A percentile compares a stretch with the other conserved stretches of the same genome.
Evolutionary conservation across 2,329 filamentous ascomycete species (phyloP).

Genomic region (Septoria petroselini): DNA sequence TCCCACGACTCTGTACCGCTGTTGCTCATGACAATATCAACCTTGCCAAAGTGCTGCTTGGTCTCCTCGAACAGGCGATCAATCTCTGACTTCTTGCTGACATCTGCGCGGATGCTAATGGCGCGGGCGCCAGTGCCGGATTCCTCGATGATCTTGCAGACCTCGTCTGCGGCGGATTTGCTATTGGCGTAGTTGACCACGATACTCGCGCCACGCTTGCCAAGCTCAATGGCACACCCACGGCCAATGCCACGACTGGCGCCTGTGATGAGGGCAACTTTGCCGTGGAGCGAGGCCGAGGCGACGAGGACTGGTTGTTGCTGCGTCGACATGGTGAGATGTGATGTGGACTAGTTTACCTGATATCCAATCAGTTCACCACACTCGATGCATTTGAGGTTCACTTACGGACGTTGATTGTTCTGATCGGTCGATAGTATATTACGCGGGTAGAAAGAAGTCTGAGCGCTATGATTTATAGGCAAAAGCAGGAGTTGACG

Average conservation of each 20-base stretch:
- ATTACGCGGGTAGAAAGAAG: not conserved
- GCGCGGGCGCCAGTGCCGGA: constrained; percentile 51
- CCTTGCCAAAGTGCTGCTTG: constrained; percentile 43
- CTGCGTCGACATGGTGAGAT: constrained; percentile 8
- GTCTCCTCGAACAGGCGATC: constrained; percentile 53
- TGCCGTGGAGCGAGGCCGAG: constrained; percentile 51
- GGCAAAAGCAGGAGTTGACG: not conserved
- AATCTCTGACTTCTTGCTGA: constrained; percentile 55
- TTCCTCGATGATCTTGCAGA: constrained; percentile 46
- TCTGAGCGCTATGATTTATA: not conserved
- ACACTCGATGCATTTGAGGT: not conserved
- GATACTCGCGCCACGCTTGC: constrained; percentile 61
- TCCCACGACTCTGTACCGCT: constrained; percentile 64
- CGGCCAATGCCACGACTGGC: constrained; percentile 64
- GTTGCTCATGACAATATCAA: constrained; percentile 54
- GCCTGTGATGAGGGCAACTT: constrained; percentile 62
- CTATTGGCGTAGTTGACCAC: constrained; percentile 64
- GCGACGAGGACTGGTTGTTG: constrained; percentile 42
- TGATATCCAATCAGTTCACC: not conserved
- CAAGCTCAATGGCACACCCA: constrained; percentile 65
- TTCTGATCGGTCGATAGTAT: not conserved
- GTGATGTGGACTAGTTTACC: not conserved
- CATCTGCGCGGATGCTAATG: constrained; percentile 60
- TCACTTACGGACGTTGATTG: not conserved
- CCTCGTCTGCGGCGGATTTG: constrained; percentile 49